Percentiles rank a stretch among this genome's conserved stretches.
phyloP scores from a whole-genome alignment of 106 monocot genomes.

The Phalaenopsis equestris region DNA sequence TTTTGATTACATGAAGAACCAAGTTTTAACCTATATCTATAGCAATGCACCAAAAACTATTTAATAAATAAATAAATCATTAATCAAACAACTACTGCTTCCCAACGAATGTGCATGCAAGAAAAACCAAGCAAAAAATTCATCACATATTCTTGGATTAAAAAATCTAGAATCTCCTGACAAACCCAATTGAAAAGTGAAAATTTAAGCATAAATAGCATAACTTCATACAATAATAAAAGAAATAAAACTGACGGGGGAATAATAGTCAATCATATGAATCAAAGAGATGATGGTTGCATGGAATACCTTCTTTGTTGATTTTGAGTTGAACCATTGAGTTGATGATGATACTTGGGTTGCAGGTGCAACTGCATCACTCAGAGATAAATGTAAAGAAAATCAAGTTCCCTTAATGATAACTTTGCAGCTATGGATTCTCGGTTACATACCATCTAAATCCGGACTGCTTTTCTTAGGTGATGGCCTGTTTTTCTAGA shows the following conservation, averaged over 20 bases:
- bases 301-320: slow-evolving; percentile 46
- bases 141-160: too few species aligned
- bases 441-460: slow-evolving; percentile 30
- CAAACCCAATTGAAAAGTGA: not conserved
- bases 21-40: not conserved
- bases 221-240: not conserved
- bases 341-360: slow-evolving; percentile 18
- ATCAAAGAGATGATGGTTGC: not conserved
- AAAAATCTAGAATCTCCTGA: not conserved
- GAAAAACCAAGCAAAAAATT: too few species aligned
- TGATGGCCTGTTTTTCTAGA: slow-evolving; percentile 36
- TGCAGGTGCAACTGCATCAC: slow-evolving; percentile 21
- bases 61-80: not conserved
- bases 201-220: not conserved
- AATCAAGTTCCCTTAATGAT: not conserved
- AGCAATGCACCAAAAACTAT: not conserved
- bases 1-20: not conserved
- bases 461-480: slow-evolving; percentile 30
- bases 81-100: not conserved
- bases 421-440: not conserved
- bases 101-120: not conserved
- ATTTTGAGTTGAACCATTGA: slow-evolving; percentile 54
- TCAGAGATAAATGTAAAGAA: not conserved
- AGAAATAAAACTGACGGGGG: not conserved
- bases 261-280: not conserved